Conservation (phyloP, 805 yeast genomes). For the Blastobotrys peoriensis region DNA sequence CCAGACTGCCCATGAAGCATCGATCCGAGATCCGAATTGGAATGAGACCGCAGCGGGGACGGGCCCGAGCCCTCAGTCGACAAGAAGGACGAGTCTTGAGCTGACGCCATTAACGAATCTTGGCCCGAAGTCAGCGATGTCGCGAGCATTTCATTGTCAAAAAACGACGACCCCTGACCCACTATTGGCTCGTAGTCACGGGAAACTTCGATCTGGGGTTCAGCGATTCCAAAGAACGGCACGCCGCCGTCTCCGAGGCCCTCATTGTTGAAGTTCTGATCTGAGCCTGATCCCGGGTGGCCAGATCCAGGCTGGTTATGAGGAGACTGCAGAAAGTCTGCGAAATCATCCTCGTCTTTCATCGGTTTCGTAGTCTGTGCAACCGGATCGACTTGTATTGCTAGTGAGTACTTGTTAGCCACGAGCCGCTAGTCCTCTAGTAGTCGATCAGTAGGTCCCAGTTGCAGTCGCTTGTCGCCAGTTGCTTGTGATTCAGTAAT, state of each 20-base stretch:
- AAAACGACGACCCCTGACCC: background rate
- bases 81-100: background rate
- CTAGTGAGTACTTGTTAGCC: too few species aligned
- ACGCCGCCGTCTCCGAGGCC: background rate
- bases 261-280: too few species aligned
- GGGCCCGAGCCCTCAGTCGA: slow-evolving; percentile 3
- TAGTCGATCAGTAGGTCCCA: background rate
- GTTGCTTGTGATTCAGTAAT: background rate
- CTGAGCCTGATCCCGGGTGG: background rate
- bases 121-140: background rate
- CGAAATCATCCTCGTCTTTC: background rate
- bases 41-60: slow-evolving; percentile 10
- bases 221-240: background rate
- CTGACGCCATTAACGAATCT: background rate
- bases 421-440: background rate
- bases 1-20: background rate
- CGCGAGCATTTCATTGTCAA: background rate
- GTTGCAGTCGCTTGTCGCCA: background rate
- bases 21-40: slow-evolving; percentile 9
- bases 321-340: background rate
- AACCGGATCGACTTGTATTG: too few species aligned
- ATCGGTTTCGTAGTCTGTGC: too few species aligned
- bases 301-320: background rate
- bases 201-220: slow-evolving; percentile 5
- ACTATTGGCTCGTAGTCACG: background rate